Base-by-base conservation (phyloP, 768 basidiomycete genomes). In the Daedaleopsis sinensis region DNA sequence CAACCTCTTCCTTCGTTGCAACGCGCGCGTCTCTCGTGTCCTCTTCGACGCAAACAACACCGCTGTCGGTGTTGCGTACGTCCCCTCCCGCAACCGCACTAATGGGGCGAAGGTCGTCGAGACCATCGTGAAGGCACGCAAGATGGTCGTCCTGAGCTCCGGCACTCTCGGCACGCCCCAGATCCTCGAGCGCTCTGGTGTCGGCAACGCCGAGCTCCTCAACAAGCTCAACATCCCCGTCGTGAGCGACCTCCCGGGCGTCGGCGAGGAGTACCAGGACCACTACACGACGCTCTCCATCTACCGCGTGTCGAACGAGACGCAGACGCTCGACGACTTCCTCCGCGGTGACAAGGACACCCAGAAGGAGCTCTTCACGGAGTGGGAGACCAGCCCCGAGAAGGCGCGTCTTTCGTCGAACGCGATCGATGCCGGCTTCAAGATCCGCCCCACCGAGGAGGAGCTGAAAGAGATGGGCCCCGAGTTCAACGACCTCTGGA, bases 381-480 rank as follows among this genome's bases (percentile, higher is more conserved):
- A 88, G 70, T 88, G 86, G 87, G 86, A 88, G 70, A 72, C 77
- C 32, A 85, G 83, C 65, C 87, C 87, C 8, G 83, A 89, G 76
- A 87, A 85, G 74, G 86, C 87, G 0, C 78, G 86, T 27, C 76
- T 90, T 39, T 81, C 88, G 1, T 88, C 87, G 23, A 90, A 89
- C 70, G 82, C 80, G 39, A 89, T 90, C 70, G 88, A 90, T 73
- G 88, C 88, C 48, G 88, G 88, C 37, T 89, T 88, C 80, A 88
- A 88, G 86, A 88, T 89, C 66, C 87, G 88, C 36, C 88, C 87
- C 1, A 85, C 85, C 1, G 83, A 83, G 69, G 83, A 79, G 65
- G 88, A 90, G 70, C 76, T 89, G 61, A 89, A 88, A 71, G 86
- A 88, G 72, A 88, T 89, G 87, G 88, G 88, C n/a, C 87, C 86